Conservation (phyloP, 2,329 filamentous ascomycete genomes). For the Samsoniella hepiali region DNA sequence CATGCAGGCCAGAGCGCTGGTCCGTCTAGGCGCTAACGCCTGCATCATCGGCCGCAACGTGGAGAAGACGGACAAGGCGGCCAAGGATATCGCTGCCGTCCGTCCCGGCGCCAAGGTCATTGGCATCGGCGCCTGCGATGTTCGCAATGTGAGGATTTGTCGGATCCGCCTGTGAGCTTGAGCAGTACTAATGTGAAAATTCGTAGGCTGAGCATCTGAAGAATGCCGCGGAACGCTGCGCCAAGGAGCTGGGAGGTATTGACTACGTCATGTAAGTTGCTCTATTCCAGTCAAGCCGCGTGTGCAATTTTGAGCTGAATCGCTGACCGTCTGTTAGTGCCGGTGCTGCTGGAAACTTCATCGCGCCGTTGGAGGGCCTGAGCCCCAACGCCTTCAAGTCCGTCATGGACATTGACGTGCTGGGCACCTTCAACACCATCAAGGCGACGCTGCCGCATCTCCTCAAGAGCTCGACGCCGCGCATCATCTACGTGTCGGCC, state of each 20-base stretch:
- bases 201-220: conserved; percentile 59
- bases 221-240: conserved; percentile 74
- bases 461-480: conserved; percentile 68
- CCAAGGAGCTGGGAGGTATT: conserved; percentile 77
- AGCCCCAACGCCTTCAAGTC: conserved; percentile 88
- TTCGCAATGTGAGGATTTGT: conserved; percentile 58
- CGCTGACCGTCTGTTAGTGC: conserved; percentile 53
- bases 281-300: no score
- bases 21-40: conserved; percentile 86
- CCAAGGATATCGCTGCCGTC: conserved; percentile 76
- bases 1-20: conserved; percentile 86
- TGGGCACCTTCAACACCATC: conserved; percentile 91
- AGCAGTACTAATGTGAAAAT: not conserved
- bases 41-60: conserved; percentile 90
- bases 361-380: conserved; percentile 78
- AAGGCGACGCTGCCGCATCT: conserved; percentile 88
- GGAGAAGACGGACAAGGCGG: conserved; percentile 79
- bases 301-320: not conserved
- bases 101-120: conserved; percentile 79
- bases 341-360: conserved; percentile 93
- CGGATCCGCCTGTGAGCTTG: no score
- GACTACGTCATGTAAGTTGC: conserved; percentile 81
- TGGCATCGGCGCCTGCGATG: conserved; percentile 76
- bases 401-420: conserved; percentile 93
- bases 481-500: conserved; percentile 86